These are phyloP conservation scores for Jackrogersella multiformis DNA, from an alignment of 495 filamentous ascomycete genomes.

Conservation along the genomic window DNA sequence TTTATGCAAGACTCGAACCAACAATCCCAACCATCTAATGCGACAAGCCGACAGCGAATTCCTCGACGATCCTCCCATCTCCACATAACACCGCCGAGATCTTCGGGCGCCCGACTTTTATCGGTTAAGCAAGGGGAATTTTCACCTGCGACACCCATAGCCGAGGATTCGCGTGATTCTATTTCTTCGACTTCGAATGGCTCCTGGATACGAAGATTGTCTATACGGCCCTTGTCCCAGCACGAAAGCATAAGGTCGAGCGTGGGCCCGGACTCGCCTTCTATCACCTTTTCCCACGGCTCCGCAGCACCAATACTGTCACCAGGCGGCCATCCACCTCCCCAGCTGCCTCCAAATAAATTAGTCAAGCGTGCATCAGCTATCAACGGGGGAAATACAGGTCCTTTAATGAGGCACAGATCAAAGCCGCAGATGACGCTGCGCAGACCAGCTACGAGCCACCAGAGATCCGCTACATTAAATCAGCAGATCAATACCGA, in stretches of 20 bases:
- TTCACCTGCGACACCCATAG: conserved; percentile 43
- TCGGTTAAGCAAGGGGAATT: conserved; percentile 54
- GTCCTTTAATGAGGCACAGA: conserved; percentile 47
- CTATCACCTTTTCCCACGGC: conserved; percentile 74
- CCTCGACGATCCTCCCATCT: conserved; percentile 48
- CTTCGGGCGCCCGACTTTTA: conserved; percentile 53
- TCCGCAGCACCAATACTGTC: conserved; percentile 73
- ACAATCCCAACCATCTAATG: conserved; percentile 43
- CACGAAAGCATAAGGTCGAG: conserved; percentile 73
- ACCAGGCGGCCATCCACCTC: conserved; percentile 48
- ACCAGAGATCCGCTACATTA: conserved; percentile 80
- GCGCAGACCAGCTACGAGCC: conserved; percentile 84
- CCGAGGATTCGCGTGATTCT: conserved; percentile 56
- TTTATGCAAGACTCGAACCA: conserved; percentile 46
- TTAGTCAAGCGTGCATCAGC: conserved; percentile 85
- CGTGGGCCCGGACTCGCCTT: conserved; percentile 72
- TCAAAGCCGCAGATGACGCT: conserved; percentile 67
- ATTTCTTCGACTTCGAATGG: conserved; percentile 67
- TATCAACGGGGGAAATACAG: conserved; percentile 57
- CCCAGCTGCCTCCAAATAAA: conserved; percentile 76
- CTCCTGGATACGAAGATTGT: conserved; percentile 82
- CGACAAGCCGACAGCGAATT: conserved; percentile 40
- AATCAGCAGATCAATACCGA: conserved; percentile 57
- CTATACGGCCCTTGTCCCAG: conserved; percentile 74
- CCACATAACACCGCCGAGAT: conserved; percentile 48